These are phyloP conservation scores for Collariella sp. DNA, from an alignment of 495 filamentous ascomycete genomes.

Conservation along the genomic window DNA sequence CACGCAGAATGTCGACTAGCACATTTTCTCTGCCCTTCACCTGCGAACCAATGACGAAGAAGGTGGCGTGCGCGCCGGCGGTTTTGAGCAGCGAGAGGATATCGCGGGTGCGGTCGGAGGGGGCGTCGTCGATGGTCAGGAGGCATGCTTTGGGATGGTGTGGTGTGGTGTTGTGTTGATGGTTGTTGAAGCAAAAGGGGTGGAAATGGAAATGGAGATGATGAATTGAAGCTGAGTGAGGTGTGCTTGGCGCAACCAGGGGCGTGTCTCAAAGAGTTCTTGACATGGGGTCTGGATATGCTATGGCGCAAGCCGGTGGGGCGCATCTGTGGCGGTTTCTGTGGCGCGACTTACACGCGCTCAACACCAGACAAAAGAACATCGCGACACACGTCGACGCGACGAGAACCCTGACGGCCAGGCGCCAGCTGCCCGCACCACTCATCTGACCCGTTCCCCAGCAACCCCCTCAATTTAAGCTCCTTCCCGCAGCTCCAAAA, in stretches of 20 bases:
- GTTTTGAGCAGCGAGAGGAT: constrained; percentile 56
- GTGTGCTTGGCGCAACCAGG: too few species aligned
- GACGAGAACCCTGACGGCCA: too few species aligned
- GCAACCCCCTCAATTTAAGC: too few species aligned
- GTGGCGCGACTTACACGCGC: constrained; percentile 2
- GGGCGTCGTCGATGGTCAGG: constrained; percentile 77
- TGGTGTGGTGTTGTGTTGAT: constrained; percentile 47
- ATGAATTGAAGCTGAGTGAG: background rate
- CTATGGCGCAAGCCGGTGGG: background rate
- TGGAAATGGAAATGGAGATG: background rate
- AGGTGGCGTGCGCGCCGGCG: constrained; percentile 57
- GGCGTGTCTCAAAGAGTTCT: too few species aligned
- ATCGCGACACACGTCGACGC: background rate
- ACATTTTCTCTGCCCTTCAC: constrained; percentile 51
- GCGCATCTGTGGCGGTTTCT: background rate
- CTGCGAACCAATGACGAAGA: constrained; percentile 74
- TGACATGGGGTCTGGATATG: too few species aligned
- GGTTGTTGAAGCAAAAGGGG: background rate
- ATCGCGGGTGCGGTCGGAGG: constrained; percentile 59
- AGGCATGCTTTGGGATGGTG: constrained; percentile 42
- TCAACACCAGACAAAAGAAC: background rate
- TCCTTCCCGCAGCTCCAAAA: too few species aligned
- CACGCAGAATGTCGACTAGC: constrained; percentile 51
- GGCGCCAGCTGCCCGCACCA: too few species aligned
- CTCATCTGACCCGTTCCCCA: too few species aligned